Evolutionary conservation across 139 green algal genomes (phyloP), one percentile per base, ranked within the genome.

Genomic region (Asterochloris erici): DNA sequence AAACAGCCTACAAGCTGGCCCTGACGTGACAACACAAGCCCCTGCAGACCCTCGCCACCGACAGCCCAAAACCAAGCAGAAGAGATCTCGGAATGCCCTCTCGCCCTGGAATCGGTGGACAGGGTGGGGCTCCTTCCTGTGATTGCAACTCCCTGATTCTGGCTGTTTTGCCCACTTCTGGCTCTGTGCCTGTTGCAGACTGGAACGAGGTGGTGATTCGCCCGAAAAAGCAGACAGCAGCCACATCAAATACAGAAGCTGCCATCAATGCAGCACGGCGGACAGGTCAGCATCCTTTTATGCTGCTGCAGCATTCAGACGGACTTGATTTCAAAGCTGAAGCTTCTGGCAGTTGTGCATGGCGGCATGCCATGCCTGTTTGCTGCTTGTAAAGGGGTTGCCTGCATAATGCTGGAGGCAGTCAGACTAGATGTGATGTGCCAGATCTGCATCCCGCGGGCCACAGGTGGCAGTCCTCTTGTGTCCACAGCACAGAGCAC

Each of bases 351-450:
- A 11, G 81, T 83, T 4, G 63, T 81, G 11, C 82, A 84, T 38
- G 47, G 84, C 10, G 89, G 91, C 75, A 54, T 54, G 38, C 87
- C 90, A 94, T 85, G 86, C 86, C 38, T 82, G n/a, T 75, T 91
- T 85, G 88, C 89, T 11, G 82, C 83, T 1, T 78, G 80, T 74
- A 26, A 82, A 74, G 94, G 92, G 9, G 89, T 77, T 10, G 82
- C 78, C 17, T 85, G 96, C 14, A 91, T 95, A 23, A 96, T 92
- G 0, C 54, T 85, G 0, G 91, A 94, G 29, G 96, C 96, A 84
- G 87, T 90, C 92, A 78, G 81, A 86, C 0, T 23, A 23, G 2
- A 16, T 60, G 38, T 6, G 13, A 24, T 14, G 24, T 14, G n/a
- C n/a, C 71, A 29, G 16, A 9, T 68, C 27, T 24, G 14, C 12